These are phyloP conservation scores for Dendrobium huoshanense DNA, from an alignment of 106 monocot genomes.

Conservation along the genomic window DNA sequence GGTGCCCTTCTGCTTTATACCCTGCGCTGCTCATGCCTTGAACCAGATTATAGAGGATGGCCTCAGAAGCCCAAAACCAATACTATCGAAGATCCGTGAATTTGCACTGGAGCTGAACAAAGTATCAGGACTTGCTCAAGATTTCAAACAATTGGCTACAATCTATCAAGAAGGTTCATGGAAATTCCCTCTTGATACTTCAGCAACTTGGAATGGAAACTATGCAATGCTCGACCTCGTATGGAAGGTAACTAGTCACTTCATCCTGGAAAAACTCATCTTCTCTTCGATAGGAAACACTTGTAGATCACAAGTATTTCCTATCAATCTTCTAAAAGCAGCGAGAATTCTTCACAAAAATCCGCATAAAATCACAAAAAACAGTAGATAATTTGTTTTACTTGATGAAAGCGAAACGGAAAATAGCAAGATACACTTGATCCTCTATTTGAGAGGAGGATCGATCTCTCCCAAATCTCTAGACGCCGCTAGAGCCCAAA, in stretches of 20 bases:
- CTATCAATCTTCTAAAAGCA: no score
- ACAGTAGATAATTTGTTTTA: no score
- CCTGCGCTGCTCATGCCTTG: constrained; percentile 72
- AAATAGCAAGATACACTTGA: no score
- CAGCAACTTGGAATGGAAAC: constrained; percentile 70
- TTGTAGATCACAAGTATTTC: no score
- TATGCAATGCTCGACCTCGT: constrained; percentile 83
- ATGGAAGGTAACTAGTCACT: constrained; percentile 44
- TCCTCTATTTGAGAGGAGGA: no score
- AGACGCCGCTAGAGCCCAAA: no score
- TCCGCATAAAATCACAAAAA: no score
- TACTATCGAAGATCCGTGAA: constrained; percentile 66
- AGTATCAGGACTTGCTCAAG: constrained; percentile 42
- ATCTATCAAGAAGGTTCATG: constrained; percentile 75
- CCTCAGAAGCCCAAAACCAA: constrained; percentile 42
- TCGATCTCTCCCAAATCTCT: no score
- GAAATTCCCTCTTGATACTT: constrained; percentile 87
- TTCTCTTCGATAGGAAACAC: no score
- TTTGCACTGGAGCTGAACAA: constrained; percentile 57
- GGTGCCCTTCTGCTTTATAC: constrained; percentile 51
- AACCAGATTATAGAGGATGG: constrained; percentile 73
- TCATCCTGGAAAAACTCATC: neutral
- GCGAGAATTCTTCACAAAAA: no score
- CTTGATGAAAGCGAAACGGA: no score
- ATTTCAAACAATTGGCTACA: constrained; percentile 53